Base-by-base conservation (phyloP, 306 rosid genomes). In the Pyrus pyrifolia region DNA sequence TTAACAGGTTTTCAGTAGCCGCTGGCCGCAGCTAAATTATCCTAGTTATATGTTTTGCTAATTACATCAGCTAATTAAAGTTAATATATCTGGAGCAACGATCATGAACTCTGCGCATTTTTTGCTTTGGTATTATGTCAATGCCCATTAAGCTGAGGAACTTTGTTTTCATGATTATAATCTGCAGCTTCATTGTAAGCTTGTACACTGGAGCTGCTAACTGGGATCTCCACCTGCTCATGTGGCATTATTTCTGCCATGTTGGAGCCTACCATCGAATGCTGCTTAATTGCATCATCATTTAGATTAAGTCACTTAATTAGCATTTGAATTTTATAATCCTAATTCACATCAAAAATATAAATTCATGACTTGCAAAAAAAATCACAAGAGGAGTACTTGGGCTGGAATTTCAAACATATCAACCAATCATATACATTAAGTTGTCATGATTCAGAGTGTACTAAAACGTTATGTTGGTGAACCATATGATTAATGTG, bases 191-290 rank as follows among this genome's bases (percentile, higher is more conserved):
- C 90, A 46, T 80, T 84, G 68, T 72, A 79, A 4, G 80, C 78
- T 72, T 82, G 88, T 72, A 86, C 71, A 70, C 82, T 88, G 27
- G 88, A 82, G 70, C 84, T 82, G 40, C 87, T 77, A 33, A 86
- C 83, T 27, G 89, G 91, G 30, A 86, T 46, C 55, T 82, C 89
- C 46, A 86, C 76, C 3, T 90, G 92, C 8, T 85, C 85, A 73
- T 82, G 89, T 78, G 81, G 66, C 81, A 88, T 82, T 67, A 88
- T 85, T 13, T 83, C 88, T 15, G 71, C 80, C 76, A 88, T 78
- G 64, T 88, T 82, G 12, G 85, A 70, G 42, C 87, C 85, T 61
- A 82, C 86, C 84, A 86, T 80, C 29, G 82, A 82, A 44, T 85
- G 91, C 74, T 87, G 88, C 31, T 66, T 11, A 3, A 31, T 64